Conservation (phyloP, 257 asterid species). For the Solanum dulcamara region DNA sequence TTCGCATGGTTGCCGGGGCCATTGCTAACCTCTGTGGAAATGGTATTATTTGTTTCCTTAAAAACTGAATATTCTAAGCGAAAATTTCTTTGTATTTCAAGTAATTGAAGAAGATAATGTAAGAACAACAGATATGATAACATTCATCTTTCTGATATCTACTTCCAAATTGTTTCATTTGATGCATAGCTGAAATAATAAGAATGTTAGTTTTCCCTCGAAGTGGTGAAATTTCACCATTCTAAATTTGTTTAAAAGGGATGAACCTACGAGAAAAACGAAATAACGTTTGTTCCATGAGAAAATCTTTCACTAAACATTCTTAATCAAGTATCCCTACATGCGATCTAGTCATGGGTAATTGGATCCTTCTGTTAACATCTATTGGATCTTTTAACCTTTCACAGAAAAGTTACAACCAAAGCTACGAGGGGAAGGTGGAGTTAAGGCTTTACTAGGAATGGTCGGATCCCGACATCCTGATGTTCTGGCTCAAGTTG, state of each 20-base stretch:
- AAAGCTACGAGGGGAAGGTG: slow-evolving; percentile 63
- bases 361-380: background rate
- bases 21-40: slow-evolving; percentile 86
- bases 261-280: background rate
- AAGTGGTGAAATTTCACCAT: background rate
- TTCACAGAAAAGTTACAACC: slow-evolving; percentile 52
- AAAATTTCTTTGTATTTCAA: background rate
- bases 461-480: slow-evolving; percentile 80
- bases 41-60: slow-evolving; percentile 27
- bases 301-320: background rate
- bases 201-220: background rate
- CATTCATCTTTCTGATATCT: background rate
- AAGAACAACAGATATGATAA: background rate
- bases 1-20: slow-evolving; percentile 93
- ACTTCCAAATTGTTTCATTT: background rate
- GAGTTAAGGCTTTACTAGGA: slow-evolving; percentile 62
- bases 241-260: background rate
- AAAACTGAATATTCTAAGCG: background rate
- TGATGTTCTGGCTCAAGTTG: slow-evolving; percentile 86
- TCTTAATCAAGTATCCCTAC: background rate
- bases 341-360: background rate
- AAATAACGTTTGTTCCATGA: background rate
- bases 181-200: background rate
- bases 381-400: background rate
- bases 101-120: background rate